Percentiles rank a stretch among this genome's conserved stretches.
Conservation (phyloP, 1,139 yeast genomes). For the Blastobotrys ciferrii region DNA sequence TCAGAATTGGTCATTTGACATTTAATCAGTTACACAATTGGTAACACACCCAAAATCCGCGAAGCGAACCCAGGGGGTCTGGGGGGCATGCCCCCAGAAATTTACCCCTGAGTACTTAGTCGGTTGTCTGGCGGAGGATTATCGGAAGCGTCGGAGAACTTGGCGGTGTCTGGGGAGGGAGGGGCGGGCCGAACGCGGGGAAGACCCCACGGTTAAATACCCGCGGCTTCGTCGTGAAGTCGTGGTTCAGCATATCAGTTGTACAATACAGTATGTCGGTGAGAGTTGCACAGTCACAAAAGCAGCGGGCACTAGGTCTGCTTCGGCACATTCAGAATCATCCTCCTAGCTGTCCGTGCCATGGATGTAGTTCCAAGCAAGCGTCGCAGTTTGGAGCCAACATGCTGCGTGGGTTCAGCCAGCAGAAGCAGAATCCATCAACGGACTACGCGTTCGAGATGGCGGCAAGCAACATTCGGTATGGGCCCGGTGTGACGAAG, state of each 20-base stretch:
- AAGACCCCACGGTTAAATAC: slow-evolving; percentile 2
- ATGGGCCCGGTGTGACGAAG: slow-evolving; percentile 41
- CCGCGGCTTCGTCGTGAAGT: not conserved
- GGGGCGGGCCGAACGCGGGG: not conserved
- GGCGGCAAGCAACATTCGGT: slow-evolving; percentile 43
- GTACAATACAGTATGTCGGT: not conserved
- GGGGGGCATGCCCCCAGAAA: too few relatives aligned
- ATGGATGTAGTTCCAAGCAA: slow-evolving; percentile 31
- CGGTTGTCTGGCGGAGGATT: too few relatives aligned
- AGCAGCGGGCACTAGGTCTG: slow-evolving; percentile 24
- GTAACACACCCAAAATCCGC: too few relatives aligned
- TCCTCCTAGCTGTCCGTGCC: slow-evolving; percentile 38
- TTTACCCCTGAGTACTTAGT: too few relatives aligned
- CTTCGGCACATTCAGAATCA: slow-evolving; percentile 35
- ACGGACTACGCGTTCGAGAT: slow-evolving; percentile 42
- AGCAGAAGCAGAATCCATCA: slow-evolving; percentile 22
- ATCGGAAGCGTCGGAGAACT: not conserved
- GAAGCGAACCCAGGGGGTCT: too few relatives aligned
- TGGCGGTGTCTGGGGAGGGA: not conserved
- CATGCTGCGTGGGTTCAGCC: slow-evolving; percentile 7
- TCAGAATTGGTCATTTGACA: too few relatives aligned
- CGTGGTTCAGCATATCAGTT: not conserved
- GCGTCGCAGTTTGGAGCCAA: slow-evolving; percentile 18
- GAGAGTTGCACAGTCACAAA: slow-evolving; percentile 9
- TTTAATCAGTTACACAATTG: too few relatives aligned